A percentile compares a stretch with the other conserved stretches of the same genome.
These are phyloP conservation scores for Prototheca wickerhamii DNA, from an alignment of 163 green algal species.

Conservation along the genomic window DNA sequence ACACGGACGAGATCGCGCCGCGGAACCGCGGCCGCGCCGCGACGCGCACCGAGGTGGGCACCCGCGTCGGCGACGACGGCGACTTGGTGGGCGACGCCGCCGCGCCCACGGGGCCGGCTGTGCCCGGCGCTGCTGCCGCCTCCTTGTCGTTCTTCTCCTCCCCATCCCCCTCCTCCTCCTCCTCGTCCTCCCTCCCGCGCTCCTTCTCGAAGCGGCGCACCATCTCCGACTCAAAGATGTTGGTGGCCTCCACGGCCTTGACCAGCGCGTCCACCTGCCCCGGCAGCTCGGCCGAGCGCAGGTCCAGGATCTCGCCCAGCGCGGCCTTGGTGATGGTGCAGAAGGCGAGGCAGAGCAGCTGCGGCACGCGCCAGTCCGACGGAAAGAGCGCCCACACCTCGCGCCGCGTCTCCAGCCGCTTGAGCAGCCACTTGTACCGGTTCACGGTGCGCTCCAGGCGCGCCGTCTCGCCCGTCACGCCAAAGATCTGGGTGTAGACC, in stretches of 20 bases:
- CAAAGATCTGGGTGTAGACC: constrained; percentile 76
- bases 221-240: constrained; percentile 95
- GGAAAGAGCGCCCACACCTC: constrained; percentile 90
- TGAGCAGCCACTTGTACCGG: constrained; percentile 70
- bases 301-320: constrained; percentile 61
- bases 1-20: constrained; percentile 71
- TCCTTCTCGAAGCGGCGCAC: constrained; percentile 56
- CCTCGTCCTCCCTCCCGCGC: constrained; percentile 20
- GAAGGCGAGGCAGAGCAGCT: constrained; percentile 85
- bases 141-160: constrained; percentile 38
- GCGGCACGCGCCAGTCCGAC: constrained; percentile 69
- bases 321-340: constrained; percentile 89
- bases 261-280: constrained; percentile 58
- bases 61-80: too few relatives aligned
- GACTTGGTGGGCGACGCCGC: not conserved
- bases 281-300: constrained; percentile 28
- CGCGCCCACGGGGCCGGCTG: not conserved
- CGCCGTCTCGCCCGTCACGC: constrained; percentile 60
- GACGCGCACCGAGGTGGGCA: too few relatives aligned
- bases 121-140: too few relatives aligned
- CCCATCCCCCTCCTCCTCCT: constrained; percentile 75
- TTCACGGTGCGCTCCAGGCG: constrained; percentile 78
- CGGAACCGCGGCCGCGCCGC: constrained; percentile 60
- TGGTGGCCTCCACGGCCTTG: constrained; percentile 73
- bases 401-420: constrained; percentile 64